Base-by-base conservation (phyloP, 1,139 yeast genomes). In the Meyerozyma carpophila region DNA sequence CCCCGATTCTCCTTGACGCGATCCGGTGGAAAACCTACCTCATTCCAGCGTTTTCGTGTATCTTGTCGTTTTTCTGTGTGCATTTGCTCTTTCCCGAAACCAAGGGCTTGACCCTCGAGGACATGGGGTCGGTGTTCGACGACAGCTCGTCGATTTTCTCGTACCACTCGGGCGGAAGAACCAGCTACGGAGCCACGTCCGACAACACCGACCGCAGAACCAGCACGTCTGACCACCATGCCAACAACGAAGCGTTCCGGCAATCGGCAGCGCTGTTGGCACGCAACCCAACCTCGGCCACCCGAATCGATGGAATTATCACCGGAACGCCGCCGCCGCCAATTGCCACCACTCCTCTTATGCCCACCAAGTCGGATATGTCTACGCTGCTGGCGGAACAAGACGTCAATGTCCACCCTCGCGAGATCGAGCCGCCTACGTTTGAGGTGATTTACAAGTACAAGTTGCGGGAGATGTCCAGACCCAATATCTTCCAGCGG, bases 71-170 rank as follows among this genome's bases (percentile, higher is more conserved):
- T 47, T 75, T 85, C 43, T 70, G 85, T 45, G 96, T 90, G 7
- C 77, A 75, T 62, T 72, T 73, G 42, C 70, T 80, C 45, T 89
- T 84, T 58, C 96, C 97, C 1, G 97, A 90, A 61, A 90, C 97
- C 1, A 89, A 86, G 58, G 97, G 96, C 6, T 79, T 89, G 39
- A 82, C 85, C 36, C 72, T 90, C 48, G 97, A 90, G 60, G 96
- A 90, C 46, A 89, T 90, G 86, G 96, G 63, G 13, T 57, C 61
- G n/a, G 61, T 60, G 3, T 60, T 60, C 41, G 65, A 60, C 45
- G 64, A 60, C 43, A 40, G 57, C 44, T 68, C 75, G 3, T 69
- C 75, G 4, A 62, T 73, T 8, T 73, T 73, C 49, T 70, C 76
- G 11, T 70, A 62, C 58, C 78, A 73, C 52, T 69, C 74, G 1